These are phyloP conservation scores for Lantana camara DNA, from an alignment of 257 asterid species.

Conservation along the genomic window DNA sequence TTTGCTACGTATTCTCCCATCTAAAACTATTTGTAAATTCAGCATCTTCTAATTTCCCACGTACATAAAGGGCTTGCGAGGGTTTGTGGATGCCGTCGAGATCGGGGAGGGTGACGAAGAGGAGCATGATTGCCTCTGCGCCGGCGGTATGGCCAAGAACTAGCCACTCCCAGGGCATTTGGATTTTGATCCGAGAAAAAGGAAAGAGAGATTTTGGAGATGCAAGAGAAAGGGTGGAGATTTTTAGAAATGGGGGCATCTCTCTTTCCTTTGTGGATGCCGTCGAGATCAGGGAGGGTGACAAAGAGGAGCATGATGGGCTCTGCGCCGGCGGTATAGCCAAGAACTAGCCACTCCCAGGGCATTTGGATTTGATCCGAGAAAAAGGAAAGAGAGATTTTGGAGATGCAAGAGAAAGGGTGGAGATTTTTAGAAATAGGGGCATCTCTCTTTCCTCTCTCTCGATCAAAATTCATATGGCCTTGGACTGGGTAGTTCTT, in stretches of 20 bases:
- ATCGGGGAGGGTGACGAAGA: constrained; percentile 88
- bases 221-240: constrained; percentile 14
- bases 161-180: constrained; percentile 95
- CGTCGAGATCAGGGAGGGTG: constrained; percentile 82
- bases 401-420: constrained; percentile 24
- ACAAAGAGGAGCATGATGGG: constrained; percentile 91
- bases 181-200: constrained; percentile 32
- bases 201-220: constrained; percentile 24
- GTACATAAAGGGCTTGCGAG: constrained; percentile 77
- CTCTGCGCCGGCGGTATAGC: constrained; percentile 95
- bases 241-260: not conserved
- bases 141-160: constrained; percentile 91
- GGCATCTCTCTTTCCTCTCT: no score
- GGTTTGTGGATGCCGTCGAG: constrained; percentile 74
- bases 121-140: constrained; percentile 93
- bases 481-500: no score
- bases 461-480: no score
- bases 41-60: no score
- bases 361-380: constrained; percentile 59
- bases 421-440: not conserved
- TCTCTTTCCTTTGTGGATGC: no score
- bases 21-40: no score
- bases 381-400: constrained; percentile 20
- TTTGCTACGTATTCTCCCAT: no score
- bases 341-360: constrained; percentile 88